Evolutionary conservation across 257 asterid species (phyloP).

Genomic region (Paulownia fortunei): DNA sequence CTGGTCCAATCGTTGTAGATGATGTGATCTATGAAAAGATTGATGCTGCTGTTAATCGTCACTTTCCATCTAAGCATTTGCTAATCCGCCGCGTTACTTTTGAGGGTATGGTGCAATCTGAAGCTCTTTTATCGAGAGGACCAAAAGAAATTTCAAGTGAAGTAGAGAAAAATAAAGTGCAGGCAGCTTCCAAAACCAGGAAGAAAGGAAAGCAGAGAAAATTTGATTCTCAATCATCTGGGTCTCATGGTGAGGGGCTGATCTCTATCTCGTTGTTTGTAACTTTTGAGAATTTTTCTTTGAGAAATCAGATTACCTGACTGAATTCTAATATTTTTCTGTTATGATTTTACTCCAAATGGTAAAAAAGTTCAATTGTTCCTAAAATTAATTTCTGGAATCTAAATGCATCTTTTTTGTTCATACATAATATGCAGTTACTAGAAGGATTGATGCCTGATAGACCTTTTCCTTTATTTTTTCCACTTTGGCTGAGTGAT

Average conservation of each 20-base stretch:
- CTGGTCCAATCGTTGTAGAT: constrained; percentile 86
- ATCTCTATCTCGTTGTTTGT: constrained; percentile 19
- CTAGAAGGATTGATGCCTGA: background rate
- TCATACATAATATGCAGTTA: background rate
- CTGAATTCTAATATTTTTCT: background rate
- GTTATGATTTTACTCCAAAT: background rate
- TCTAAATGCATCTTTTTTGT: background rate
- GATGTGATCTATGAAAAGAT: constrained; percentile 75
- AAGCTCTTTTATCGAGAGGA: constrained; percentile 68
- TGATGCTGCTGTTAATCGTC: constrained; percentile 51
- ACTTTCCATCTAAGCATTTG: constrained; percentile 54
- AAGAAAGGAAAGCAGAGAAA: constrained; percentile 58
- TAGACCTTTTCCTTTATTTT: background rate
- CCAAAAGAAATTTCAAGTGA: constrained; percentile 37
- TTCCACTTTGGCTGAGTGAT: background rate
- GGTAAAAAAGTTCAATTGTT: background rate
- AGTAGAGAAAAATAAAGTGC: constrained; percentile 42
- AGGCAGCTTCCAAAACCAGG: constrained; percentile 42
- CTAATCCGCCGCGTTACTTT: constrained; percentile 85
- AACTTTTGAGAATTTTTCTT: constrained; percentile 5
- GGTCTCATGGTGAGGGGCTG: constrained; percentile 43
- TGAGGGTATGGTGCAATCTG: constrained; percentile 87
- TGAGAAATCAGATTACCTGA: background rate
- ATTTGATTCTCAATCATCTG: constrained; percentile 33
- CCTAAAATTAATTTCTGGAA: background rate